A percentile compares a stretch with the other conserved stretches of the same genome.
Evolutionary conservation across 768 basidiomycete genomes (phyloP).

Genomic region (Lactifluus piperatus): DNA sequence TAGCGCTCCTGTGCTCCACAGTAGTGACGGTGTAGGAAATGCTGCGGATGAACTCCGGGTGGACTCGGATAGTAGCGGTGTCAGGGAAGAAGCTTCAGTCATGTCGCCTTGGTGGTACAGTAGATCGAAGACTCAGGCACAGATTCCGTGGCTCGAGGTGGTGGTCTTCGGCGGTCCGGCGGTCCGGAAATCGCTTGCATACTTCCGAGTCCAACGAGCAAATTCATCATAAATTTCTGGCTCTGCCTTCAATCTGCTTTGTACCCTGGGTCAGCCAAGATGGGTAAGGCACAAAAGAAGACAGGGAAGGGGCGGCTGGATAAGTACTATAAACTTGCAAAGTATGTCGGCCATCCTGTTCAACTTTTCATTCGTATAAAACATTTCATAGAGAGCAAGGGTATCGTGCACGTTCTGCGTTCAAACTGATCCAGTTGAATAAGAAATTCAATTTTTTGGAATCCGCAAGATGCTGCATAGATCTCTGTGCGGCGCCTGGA

Average conservation of each 20-base stretch:
- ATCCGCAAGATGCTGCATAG: slow-evolving; percentile 84
- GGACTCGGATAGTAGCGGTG: slow-evolving; percentile 25
- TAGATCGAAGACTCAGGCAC: neutral
- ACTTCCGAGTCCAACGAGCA: neutral
- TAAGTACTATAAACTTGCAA: slow-evolving; percentile 95
- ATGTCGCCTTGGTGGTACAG: slow-evolving; percentile 19
- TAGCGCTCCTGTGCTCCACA: slow-evolving; percentile 18
- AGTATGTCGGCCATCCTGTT: slow-evolving; percentile 35
- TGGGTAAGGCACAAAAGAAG: slow-evolving; percentile 70
- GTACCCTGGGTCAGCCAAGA: slow-evolving; percentile 7
- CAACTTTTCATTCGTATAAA: neutral
- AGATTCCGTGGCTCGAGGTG: neutral
- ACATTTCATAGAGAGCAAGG: slow-evolving; percentile 77
- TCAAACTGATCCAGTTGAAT: slow-evolving; percentile 98
- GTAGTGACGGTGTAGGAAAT: slow-evolving; percentile 14
- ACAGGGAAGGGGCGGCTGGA: slow-evolving; percentile 93
- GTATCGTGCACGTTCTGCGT: slow-evolving; percentile 97
- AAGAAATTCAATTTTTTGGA: slow-evolving; percentile 95
- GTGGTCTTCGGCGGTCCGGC: neutral
- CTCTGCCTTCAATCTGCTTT: neutral
- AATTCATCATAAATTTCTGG: neutral
- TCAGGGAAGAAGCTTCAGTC: slow-evolving; percentile 21
- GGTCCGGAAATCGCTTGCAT: neutral
- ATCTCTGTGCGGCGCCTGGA: slow-evolving; percentile 97
- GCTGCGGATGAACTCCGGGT: neutral